Evolutionary conservation across 495 filamentous ascomycete species (phyloP).

Genomic region (Xylaria curta): DNA sequence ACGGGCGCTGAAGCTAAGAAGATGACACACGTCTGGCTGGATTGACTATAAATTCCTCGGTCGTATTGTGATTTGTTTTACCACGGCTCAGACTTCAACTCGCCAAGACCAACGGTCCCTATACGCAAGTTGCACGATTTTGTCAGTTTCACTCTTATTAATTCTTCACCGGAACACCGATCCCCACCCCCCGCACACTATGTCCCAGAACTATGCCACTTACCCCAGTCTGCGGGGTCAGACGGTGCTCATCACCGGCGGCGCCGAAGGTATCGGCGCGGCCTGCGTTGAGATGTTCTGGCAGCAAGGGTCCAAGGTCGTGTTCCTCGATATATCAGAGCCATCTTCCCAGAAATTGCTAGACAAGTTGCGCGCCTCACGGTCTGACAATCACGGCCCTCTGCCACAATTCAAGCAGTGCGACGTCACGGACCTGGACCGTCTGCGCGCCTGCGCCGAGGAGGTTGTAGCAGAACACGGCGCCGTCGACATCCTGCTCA

Average conservation of each 20-base stretch:
- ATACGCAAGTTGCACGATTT: background rate
- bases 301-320: constrained; percentile 52
- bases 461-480: constrained; percentile 39
- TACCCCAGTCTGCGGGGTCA: constrained; percentile 49
- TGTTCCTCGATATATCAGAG: constrained; percentile 56
- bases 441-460: constrained; percentile 40
- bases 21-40: background rate
- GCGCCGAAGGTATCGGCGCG: constrained; percentile 60
- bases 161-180: background rate
- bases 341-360: constrained; percentile 45
- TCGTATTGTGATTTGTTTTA: background rate
- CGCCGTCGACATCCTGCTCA: constrained; percentile 46
- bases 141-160: background rate
- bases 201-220: constrained; percentile 36
- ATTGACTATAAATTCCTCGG: no score
- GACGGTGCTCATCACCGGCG: constrained; percentile 59
- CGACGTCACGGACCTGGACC: constrained; percentile 51
- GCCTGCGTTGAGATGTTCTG: constrained; percentile 53
- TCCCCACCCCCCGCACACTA: background rate
- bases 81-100: background rate
- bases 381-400: constrained; percentile 51
- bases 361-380: constrained; percentile 45
- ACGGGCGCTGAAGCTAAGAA: background rate
- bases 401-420: constrained; percentile 48
- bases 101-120: background rate